Evolutionary conservation across 768 basidiomycete genomes (phyloP), one percentile per base, ranked within the genome.

Genomic region (Auriscalpium microsporum): DNA sequence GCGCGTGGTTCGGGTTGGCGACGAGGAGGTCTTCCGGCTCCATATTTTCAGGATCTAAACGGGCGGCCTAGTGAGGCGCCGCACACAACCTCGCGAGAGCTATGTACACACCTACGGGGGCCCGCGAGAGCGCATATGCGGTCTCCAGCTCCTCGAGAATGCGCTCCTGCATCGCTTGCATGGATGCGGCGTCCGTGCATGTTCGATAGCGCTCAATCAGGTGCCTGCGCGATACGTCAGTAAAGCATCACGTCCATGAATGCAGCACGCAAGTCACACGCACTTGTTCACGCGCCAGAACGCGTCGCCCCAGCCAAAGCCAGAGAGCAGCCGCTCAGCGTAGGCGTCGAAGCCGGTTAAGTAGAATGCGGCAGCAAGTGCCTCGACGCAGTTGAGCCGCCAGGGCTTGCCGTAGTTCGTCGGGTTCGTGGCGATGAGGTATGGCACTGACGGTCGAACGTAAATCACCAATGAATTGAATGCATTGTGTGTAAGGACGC

Each of bases 361-460:
- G 68, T 91, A 96, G 63, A 99, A 94, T 0, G 93, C 88, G 0
- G 95, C 96, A 0, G 96, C 94, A 5, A 97, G 78, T 0, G 91
- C 90, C 69, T 95, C 94, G 33, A 90, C 94, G 60, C 95, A 97
- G 64, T 95, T 97, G 42, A 99, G 75, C 49, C 87, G 77, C 93
- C 94, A 97, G 0, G 96, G 96, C 68, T 92, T 94, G 10, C 96
- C 96, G 62, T 98, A 99, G 71, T 99, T 99, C 10, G 93, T 93
- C 0, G 95, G 94, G 68, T 99, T 99, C 0, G 93, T 88, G 0
- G 96, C 96, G 45, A 98, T 69, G 17, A 99, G 80, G 67, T 95
- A 98, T 0, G 96, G 96, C 33, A 99, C 95, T 99, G 60, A 19
- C 52, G 33, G 10, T 58, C 47, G 33, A 49, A 11, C 35, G 34